phyloP scores from a whole-genome alignment of 1,284 basidiomycete genomes.

The Melampsora larici-populina region DNA sequence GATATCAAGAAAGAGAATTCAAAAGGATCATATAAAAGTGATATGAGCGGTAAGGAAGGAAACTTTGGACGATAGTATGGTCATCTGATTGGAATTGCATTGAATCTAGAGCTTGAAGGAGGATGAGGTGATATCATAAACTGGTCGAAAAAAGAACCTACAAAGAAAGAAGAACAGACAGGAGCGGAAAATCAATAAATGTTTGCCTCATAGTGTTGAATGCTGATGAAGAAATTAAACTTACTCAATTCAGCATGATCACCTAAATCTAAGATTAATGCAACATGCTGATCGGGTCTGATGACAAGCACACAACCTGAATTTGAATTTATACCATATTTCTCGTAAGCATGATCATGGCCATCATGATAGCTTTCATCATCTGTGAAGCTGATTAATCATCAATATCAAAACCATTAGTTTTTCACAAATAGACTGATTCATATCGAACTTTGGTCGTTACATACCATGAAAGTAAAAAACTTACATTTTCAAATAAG shows the following conservation, averaged over 20 bases:
- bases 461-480: constrained; percentile 33
- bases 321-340: constrained; percentile 52
- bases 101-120: not conserved
- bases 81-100: no score
- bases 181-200: not conserved
- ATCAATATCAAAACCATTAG: constrained; percentile 43
- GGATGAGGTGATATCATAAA: constrained; percentile 5
- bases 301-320: constrained; percentile 51
- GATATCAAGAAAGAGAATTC: no score
- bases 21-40: no score
- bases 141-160: constrained; percentile 3
- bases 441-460: not conserved
- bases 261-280: constrained; percentile 44
- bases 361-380: constrained; percentile 50
- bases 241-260: constrained; percentile 44
- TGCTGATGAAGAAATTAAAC: not conserved
- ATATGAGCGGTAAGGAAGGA: no score
- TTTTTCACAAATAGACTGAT: not conserved
- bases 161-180: not conserved
- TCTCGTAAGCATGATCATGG: constrained; percentile 52
- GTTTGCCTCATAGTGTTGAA: not conserved
- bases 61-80: no score
- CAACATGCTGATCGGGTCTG: constrained; percentile 52
- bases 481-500: constrained; percentile 38
- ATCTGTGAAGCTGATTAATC: constrained; percentile 49